phyloP scores from a whole-genome alignment of 768 basidiomycete genomes.

The Pulveroboletus frians region DNA sequence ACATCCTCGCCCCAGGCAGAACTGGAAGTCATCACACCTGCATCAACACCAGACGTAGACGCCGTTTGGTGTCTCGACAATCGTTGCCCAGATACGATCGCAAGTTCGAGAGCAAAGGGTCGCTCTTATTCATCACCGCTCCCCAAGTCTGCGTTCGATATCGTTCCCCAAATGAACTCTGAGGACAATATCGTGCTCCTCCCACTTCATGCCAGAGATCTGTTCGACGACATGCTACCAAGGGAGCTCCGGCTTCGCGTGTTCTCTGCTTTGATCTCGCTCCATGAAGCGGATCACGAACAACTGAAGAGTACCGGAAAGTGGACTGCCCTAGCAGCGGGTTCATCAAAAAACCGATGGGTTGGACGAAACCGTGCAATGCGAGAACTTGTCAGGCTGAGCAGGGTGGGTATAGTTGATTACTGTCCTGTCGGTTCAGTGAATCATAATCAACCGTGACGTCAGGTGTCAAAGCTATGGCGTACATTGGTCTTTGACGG shows the following conservation, averaged over 20 bases:
- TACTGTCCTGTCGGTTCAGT: constrained; percentile 10
- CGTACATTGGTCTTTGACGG: constrained; percentile 74
- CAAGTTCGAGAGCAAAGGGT: constrained; percentile 41
- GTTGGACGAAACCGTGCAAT: constrained; percentile 69
- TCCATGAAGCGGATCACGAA: constrained; percentile 57
- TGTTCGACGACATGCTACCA: constrained; percentile 69
- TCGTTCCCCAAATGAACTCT: constrained; percentile 42
- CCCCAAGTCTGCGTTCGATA: constrained; percentile 57
- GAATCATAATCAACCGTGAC: constrained; percentile 16
- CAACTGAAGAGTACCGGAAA: constrained; percentile 39
- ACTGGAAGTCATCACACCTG: constrained; percentile 7
- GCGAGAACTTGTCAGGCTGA: constrained; percentile 72
- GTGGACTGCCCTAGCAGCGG: constrained; percentile 61
- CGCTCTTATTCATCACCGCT: constrained; percentile 64
- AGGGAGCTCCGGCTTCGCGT: constrained; percentile 64
- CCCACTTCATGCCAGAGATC: constrained; percentile 39
- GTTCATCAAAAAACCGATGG: constrained; percentile 62
- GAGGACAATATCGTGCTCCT: constrained; percentile 51
- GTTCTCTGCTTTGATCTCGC: constrained; percentile 46
- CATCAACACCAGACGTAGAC: constrained; percentile 2
- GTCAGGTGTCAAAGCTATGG: constrained; percentile 76
- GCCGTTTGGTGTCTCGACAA: constrained; percentile 14
- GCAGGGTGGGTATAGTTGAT: constrained; percentile 53
- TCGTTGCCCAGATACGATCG: constrained; percentile 15
- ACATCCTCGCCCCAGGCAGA: constrained; percentile 9